A percentile compares a stretch with the other conserved stretches of the same genome.
Conservation (phyloP, 23 red algal genomes). For the Gracilaria caudata region DNA sequence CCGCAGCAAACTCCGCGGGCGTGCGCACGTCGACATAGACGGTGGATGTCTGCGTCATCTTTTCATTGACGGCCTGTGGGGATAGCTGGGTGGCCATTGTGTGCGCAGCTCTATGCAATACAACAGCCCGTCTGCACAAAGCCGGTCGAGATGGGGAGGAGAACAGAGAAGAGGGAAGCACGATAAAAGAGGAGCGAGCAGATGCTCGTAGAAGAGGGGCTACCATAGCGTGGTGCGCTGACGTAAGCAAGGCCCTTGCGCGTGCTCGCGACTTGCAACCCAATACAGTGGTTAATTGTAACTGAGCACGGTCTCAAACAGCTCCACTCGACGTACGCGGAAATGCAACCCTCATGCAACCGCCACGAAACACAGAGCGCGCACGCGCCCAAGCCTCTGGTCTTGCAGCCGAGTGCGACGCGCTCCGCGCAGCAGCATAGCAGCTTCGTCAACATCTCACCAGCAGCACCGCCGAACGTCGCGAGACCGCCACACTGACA, state of each 20-base stretch:
- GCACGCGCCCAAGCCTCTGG: too few relatives aligned
- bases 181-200: background rate
- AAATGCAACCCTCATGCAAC: too few relatives aligned
- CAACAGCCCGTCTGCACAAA: background rate
- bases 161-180: background rate
- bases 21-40: conserved; percentile 46
- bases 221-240: background rate
- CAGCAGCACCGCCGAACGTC: too few relatives aligned
- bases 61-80: background rate
- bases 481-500: background rate
- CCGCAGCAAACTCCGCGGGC: conserved; percentile 18
- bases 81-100: conserved; percentile 1
- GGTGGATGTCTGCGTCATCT: background rate
- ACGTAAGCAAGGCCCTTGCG: background rate
- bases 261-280: too few relatives aligned
- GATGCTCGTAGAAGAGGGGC: background rate
- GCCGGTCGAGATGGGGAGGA: background rate
- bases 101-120: background rate
- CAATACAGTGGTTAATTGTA: too few relatives aligned
- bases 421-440: too few relatives aligned
- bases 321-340: too few relatives aligned
- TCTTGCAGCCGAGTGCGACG: too few relatives aligned
- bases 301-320: too few relatives aligned
- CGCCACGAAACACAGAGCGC: too few relatives aligned
- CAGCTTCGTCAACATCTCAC: too few relatives aligned